Base-by-base conservation (phyloP, 768 basidiomycete genomes). In the Myochromella boudieri region DNA sequence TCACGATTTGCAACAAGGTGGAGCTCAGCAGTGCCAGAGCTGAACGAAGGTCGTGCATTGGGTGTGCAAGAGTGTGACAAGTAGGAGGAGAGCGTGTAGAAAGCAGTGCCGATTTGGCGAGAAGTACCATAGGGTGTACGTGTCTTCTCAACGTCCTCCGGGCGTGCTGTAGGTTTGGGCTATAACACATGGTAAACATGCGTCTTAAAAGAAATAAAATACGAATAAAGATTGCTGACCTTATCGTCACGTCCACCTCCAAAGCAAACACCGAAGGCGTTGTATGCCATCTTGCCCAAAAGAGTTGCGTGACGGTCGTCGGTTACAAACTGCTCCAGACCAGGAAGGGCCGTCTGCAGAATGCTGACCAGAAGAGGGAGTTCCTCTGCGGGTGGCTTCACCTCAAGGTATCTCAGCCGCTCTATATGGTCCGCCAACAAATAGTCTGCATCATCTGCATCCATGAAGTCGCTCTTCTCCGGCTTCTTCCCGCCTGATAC, bases 31-130 rank as follows among this genome's bases (percentile, higher is more conserved):
- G 82, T 88, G 41, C 85, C 87, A 0, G 70, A 63, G 44, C 67
- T 67, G 68, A 91, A 92, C 7, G 78, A 72, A 6, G 87, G 83
- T 3, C 76, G 74, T 7, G 81, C 80, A 40, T 74, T 77, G 28
- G 91, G 90, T 8, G 70, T 60, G 63, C 91, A 93, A 6, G 88
- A 89, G 65, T 93, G 91, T 3, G 74, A 65, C 40, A 89, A 73
- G 67, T 92, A 91, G 27, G 87, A 78, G 1, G 91, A 91, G 40
- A 91, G 74, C 18, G 79, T 72, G 63, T 89, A 93, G 56, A 91
- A 67, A 12, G 83, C 91, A 39, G 77, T 75, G 42, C 91, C 91
- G 37, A 91, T 69, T 67, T 93, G 91, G 21, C 76, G 81, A 38
- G 77, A 66, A 10, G 89, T 91, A 45, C 90, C 90, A 46, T 77